phyloP scores from a whole-genome alignment of 2,329 filamentous ascomycete genomes.

The Neofusicoccum laricinum region DNA sequence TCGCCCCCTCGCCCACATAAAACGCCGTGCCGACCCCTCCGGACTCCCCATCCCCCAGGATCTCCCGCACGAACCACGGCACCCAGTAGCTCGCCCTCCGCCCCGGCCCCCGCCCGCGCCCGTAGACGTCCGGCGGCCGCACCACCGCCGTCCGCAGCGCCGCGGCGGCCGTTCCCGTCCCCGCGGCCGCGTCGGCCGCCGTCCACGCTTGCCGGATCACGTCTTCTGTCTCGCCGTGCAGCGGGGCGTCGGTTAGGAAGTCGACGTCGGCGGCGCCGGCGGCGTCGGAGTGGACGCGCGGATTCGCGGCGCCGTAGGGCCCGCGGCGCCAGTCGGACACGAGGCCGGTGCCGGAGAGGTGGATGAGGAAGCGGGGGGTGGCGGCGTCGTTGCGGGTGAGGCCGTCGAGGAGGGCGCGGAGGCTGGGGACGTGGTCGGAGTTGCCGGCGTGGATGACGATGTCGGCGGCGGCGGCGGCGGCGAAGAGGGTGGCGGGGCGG shows the following conservation, averaged over 20 bases:
- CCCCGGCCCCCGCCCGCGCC: conserved; percentile 54
- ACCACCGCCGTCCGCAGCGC: conserved; percentile 48
- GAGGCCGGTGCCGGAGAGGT: conserved; percentile 56
- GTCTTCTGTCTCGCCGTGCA: conserved; percentile 67
- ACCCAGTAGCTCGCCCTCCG: conserved; percentile 54
- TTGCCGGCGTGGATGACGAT: conserved; percentile 29
- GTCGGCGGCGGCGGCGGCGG: conserved; percentile 2
- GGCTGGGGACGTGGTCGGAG: conserved; percentile 27
- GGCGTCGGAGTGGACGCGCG: conserved; percentile 58
- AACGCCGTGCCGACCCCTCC: conserved; percentile 45
- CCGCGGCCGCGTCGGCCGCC: too few relatives aligned
- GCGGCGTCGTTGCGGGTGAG: conserved; percentile 30
- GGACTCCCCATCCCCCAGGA: conserved; percentile 35
- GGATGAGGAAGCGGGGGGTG: conserved; percentile 48
- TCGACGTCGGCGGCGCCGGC: conserved; percentile 55
- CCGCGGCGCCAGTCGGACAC: conserved; percentile 30
- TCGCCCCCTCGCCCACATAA: conserved; percentile 53
- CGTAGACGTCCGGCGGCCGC: conserved; percentile 65
- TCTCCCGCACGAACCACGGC: conserved; percentile 49
- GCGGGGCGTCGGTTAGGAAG: conserved; percentile 53
- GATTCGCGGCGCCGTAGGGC: conserved; percentile 43
- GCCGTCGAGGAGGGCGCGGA: conserved; percentile 45
- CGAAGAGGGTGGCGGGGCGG: neutral
- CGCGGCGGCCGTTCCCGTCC: too few relatives aligned
- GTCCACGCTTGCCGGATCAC: conserved; percentile 53